Evolutionary conservation across 345 rosid genomes (phyloP).

Genomic region (Arabidopsis suecica): DNA sequence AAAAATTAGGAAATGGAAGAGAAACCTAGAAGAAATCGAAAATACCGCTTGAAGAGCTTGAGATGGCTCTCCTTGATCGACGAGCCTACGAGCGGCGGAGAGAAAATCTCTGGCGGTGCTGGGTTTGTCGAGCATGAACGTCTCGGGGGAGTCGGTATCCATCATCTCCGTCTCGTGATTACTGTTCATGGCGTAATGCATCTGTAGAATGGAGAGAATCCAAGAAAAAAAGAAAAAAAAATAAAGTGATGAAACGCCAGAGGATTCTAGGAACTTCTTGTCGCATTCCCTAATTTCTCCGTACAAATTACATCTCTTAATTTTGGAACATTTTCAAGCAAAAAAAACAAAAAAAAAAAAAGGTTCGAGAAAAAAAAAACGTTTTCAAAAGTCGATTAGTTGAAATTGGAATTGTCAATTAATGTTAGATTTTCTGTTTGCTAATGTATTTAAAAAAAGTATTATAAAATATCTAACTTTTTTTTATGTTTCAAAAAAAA

Average conservation of each 20-base stretch:
- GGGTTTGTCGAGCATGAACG: constrained; percentile 32
- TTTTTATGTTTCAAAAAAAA: too few relatives aligned
- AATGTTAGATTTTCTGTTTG: too few relatives aligned
- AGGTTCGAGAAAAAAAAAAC: too few relatives aligned
- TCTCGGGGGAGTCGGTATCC: constrained; percentile 49
- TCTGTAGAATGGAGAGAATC: background rate
- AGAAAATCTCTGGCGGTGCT: constrained; percentile 55
- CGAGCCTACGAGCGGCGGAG: constrained; percentile 69
- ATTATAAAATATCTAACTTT: too few relatives aligned
- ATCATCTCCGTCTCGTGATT: constrained; percentile 52
- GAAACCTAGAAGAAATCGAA: background rate
- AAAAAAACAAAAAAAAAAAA: background rate
- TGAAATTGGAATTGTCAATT: too few relatives aligned
- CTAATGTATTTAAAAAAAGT: too few relatives aligned
- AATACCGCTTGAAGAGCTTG: constrained; percentile 92
- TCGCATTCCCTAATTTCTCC: constrained; percentile 5
- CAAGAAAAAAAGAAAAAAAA: background rate
- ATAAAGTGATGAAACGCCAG: constrained; percentile 7
- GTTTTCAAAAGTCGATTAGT: too few relatives aligned
- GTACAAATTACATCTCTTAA: constrained; percentile 8
- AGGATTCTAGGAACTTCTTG: constrained; percentile 31
- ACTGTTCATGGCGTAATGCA: constrained; percentile 53
- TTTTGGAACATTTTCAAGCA: background rate
- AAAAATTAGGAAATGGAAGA: too few relatives aligned
- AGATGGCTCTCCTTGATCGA: constrained; percentile 79